Conservation (phyloP, 1,284 basidiomycete species). For the Inonotus hispidus region DNA sequence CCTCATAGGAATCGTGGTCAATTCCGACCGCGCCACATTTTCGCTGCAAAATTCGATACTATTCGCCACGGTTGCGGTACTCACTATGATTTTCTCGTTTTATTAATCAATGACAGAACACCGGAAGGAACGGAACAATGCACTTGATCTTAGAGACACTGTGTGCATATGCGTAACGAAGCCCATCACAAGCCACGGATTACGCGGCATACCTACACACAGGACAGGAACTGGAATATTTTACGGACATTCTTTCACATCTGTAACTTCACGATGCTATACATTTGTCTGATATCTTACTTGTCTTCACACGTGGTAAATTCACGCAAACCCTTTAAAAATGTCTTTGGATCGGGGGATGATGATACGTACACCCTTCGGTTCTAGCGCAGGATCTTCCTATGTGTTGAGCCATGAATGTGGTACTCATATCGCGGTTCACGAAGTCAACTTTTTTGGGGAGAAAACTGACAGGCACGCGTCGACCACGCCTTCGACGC, state of each 20-base stretch:
- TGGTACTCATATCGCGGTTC: background rate
- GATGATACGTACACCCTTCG: background rate
- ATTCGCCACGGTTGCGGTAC: background rate
- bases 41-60: background rate
- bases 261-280: background rate
- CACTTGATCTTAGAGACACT: background rate
- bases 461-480: background rate
- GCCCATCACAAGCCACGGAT: background rate
- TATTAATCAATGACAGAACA: background rate
- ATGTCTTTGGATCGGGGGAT: background rate
- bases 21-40: background rate
- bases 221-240: background rate
- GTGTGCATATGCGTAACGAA: background rate
- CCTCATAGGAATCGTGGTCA: slow-evolving; percentile 14
- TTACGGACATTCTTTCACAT: background rate
- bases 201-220: background rate
- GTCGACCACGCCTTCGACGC: background rate
- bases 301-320: background rate
- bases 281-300: background rate
- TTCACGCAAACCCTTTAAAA: background rate
- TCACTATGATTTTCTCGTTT: background rate
- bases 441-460: background rate
- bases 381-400: background rate
- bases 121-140: background rate
- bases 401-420: background rate